These are phyloP conservation scores for Cryptomeria japonica DNA, from an alignment of 75 land plant genomes.

Conservation along the genomic window DNA sequence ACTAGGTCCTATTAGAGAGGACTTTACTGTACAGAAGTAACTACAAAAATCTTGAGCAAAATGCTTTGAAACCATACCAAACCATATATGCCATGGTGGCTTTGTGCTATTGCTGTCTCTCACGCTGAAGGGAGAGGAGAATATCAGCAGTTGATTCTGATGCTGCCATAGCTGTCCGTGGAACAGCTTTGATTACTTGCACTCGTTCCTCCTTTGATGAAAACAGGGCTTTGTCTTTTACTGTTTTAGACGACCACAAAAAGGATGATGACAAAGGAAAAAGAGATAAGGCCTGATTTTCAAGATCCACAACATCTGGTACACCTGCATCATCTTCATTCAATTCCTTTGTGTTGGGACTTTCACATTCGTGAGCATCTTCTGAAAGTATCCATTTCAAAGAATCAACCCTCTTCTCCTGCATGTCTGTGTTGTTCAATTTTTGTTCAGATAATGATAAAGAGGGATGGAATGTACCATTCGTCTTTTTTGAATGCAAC, in stretches of 20 bases:
- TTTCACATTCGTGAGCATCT: not conserved
- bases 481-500: not conserved
- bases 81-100: not conserved
- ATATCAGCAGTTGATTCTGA: conserved; percentile 39
- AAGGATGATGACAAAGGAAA: conserved; percentile 11
- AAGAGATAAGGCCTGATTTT: conserved; percentile 9
- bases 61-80: conserved; percentile 10
- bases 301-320: not conserved
- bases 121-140: conserved; percentile 32
- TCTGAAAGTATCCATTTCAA: not conserved
- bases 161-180: conserved; percentile 29
- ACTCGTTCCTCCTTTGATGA: conserved; percentile 7
- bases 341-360: not conserved
- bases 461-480: not conserved
- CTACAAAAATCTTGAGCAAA: not conserved
- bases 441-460: not conserved
- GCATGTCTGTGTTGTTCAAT: not conserved
- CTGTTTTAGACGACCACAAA: not conserved
- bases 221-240: not conserved
- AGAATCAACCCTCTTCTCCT: not conserved
- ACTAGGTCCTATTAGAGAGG: conserved; percentile 11
- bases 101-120: conserved; percentile 20
- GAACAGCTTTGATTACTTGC: conserved; percentile 36
- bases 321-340: conserved; percentile 3
- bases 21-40: not conserved